These are phyloP conservation scores for Capsella rubella DNA, from an alignment of 441 rosid genomes.

Conservation along the genomic window DNA sequence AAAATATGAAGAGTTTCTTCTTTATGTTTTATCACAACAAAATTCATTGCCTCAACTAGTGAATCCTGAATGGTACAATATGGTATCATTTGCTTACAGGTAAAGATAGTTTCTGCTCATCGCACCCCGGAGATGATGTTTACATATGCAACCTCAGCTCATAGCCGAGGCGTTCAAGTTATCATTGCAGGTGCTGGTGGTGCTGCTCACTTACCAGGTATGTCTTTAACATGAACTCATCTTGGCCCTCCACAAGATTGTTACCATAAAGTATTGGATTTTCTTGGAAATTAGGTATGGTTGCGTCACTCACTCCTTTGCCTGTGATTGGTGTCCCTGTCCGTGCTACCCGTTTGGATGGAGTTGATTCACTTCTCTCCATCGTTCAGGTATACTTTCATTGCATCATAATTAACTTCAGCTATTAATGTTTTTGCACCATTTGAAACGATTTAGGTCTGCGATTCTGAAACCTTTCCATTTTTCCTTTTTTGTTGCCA, in stretches of 20 bases:
- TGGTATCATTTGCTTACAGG: conserved; percentile 52
- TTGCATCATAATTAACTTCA: conserved; percentile 3
- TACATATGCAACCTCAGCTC: conserved; percentile 79
- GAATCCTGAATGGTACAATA: conserved; percentile 7
- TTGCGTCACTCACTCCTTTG: conserved; percentile 90
- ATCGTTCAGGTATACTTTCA: conserved; percentile 76
- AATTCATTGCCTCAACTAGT: not conserved
- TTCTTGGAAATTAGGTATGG: conserved; percentile 70
- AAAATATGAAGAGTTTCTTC: not conserved
- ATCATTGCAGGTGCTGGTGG: conserved; percentile 99
- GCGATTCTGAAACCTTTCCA: conserved; percentile 1
- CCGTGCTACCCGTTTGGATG: conserved; percentile 82
- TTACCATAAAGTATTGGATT: not conserved
- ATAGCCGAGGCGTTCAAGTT: conserved; percentile 72
- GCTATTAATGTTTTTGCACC: conserved; percentile 3
- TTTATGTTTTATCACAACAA: not conserved
- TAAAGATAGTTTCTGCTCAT: conserved; percentile 88
- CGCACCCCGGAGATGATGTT: conserved; percentile 91
- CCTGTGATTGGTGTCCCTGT: conserved; percentile 98
- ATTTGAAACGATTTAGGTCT: not conserved
- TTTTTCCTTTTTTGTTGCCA: conserved; percentile 1
- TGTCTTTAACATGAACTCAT: conserved; percentile 21
- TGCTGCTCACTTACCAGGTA: conserved; percentile 96
- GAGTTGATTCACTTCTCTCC: conserved; percentile 92
- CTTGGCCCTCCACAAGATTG: not conserved